A percentile compares a stretch with the other conserved stretches of the same genome.
These are phyloP conservation scores for Neurospora terricola DNA, from an alignment of 495 filamentous ascomycete species.

Conservation along the genomic window DNA sequence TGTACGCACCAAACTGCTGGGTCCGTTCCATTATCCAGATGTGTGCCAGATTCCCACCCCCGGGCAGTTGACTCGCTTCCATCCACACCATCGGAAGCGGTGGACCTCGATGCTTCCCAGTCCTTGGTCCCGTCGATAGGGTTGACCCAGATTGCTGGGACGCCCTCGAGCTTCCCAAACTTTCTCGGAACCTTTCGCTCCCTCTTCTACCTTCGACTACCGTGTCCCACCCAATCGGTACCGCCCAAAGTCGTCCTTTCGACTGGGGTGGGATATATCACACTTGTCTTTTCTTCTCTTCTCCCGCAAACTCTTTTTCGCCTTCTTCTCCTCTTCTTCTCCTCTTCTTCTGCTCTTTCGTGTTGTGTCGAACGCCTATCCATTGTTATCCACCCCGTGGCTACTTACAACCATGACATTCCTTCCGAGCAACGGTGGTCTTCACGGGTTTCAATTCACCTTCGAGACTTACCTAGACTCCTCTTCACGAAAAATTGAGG, in stretches of 20 bases:
- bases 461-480: constrained; percentile 23
- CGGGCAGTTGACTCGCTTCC: background rate
- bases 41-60: background rate
- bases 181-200: background rate
- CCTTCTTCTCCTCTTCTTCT: background rate
- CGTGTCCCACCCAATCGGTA: background rate
- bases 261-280: background rate
- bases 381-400: background rate
- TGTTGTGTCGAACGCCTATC: background rate
- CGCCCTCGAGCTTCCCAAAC: background rate
- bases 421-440: constrained; percentile 2
- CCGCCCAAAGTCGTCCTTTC: background rate
- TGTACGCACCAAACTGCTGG: background rate
- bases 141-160: constrained; percentile 16
- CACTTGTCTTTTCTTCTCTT: background rate
- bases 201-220: background rate
- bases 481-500: constrained; percentile 13
- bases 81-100: background rate
- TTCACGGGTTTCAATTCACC: constrained; percentile 22
- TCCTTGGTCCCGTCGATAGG: background rate
- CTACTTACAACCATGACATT: background rate
- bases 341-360: background rate
- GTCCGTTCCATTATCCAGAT: constrained; percentile 1
- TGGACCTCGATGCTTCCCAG: background rate
- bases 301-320: background rate